Evolutionary conservation across 1,284 basidiomycete species (phyloP), one percentile per base, ranked within the genome.

Genomic region (Fomitiporia mediterranea): DNA sequence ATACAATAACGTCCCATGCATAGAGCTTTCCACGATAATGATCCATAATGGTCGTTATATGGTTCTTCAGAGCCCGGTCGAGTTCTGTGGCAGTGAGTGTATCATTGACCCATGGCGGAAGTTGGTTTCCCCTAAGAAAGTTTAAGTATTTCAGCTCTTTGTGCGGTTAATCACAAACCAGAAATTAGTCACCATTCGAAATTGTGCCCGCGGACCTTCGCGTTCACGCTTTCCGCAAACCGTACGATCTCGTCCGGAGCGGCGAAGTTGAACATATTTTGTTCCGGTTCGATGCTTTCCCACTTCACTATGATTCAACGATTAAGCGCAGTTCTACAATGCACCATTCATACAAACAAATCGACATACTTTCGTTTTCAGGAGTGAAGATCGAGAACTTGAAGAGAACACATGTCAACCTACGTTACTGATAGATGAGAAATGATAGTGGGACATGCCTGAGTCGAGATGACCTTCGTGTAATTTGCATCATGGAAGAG

Each of bases 371-470:
- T 35, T 59, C 57, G 48, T 59, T 59, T 35, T 59, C 57, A 3
- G 57, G 53, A 17, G 57, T 59, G 39, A 59, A 55, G 13, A 59
- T 55, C 6, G 57, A 59, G 30, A 50, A 59, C 57, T 59, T 13
- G 21, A 19, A n/a, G 7, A 19, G 23, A 17, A 30, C 44, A 40
- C 27, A 23, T 30, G 11, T 9, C 7, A 17, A 46, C 30, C 23
- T 15, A 2, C 5, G 17, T 52, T 21, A 11, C 21, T 23, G 13
- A 17, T 8, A 44, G 11, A 54, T 0, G 2, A 34, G 15, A 19
- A 47, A 5, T 11, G 19, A 6, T 28, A 23, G 21, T 32, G 4
- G 44, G 2, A 43, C 51, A 21, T 23, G 55, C 57, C 53, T 59
- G 57, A 0, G 30, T 55, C 21, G 57, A 59, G 30, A 59, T 59